These are phyloP conservation scores for Streptanthus diversifolius DNA, from an alignment of 345 rosid species.

Conservation along the genomic window DNA sequence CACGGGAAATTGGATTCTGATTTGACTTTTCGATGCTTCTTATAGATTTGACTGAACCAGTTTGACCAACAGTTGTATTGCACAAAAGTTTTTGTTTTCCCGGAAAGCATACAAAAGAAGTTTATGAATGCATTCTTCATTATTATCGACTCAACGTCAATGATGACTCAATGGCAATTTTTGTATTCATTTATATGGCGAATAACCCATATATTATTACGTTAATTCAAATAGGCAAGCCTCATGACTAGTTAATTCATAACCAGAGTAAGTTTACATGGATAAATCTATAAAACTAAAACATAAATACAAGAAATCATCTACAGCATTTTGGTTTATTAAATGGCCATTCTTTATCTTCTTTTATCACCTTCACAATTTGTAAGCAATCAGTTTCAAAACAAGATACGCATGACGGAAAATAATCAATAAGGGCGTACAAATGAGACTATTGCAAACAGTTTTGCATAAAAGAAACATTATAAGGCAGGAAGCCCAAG, in stretches of 20 bases:
- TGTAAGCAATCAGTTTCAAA: not conserved
- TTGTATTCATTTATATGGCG: too few relatives aligned
- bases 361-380: not conserved
- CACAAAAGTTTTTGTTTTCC: not conserved
- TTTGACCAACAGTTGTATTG: constrained; percentile 31
- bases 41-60: constrained; percentile 22
- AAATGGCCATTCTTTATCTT: not conserved
- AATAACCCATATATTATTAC: too few relatives aligned
- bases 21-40: constrained; percentile 31
- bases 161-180: not conserved
- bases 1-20: constrained; percentile 32
- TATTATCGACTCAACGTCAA: not conserved
- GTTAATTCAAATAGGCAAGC: too few relatives aligned
- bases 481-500: too few relatives aligned
- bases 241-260: too few relatives aligned
- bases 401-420: too few relatives aligned
- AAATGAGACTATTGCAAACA: too few relatives aligned
- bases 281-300: not conserved
- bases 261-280: too few relatives aligned
- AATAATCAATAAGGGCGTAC: too few relatives aligned
- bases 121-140: not conserved
- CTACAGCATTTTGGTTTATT: not conserved
- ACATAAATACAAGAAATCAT: not conserved
- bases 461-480: too few relatives aligned
- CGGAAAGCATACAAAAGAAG: not conserved